These are phyloP conservation scores for Lupinus albus DNA, from an alignment of 306 rosid species.

Conservation along the genomic window DNA sequence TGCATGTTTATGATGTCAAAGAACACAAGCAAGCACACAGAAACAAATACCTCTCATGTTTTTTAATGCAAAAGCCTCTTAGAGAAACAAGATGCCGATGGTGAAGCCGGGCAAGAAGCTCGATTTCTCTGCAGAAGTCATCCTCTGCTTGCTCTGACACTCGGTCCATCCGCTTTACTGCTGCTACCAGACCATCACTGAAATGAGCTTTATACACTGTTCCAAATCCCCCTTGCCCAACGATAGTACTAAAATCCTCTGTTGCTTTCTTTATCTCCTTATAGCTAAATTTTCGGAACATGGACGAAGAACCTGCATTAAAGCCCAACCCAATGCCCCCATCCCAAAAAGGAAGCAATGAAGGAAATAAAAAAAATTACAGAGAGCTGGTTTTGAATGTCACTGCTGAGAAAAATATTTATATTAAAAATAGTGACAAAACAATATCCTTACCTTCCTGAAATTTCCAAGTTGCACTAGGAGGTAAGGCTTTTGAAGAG, in stretches of 20 bases:
- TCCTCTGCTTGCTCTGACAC: conserved; percentile 85
- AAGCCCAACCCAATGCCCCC: conserved; percentile 16
- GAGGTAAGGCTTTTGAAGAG: conserved; percentile 52
- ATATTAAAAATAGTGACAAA: background rate
- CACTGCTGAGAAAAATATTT: conserved; percentile 35
- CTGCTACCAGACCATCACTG: conserved; percentile 71
- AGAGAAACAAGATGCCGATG: conserved; percentile 96
- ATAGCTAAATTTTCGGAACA: conserved; percentile 78
- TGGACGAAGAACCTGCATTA: conserved; percentile 72
- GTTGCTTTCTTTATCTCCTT: conserved; percentile 96
- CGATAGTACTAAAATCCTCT: conserved; percentile 63
- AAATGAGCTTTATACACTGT: conserved; percentile 87
- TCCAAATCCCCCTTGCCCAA: conserved; percentile 98
- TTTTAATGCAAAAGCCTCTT: conserved; percentile 77
- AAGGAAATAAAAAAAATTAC: conserved; percentile 10
- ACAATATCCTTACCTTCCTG: conserved; percentile 67
- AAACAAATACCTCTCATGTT: conserved; percentile 72
- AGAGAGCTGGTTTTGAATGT: conserved; percentile 16
- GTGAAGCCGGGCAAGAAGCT: conserved; percentile 91
- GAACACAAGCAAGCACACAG: conserved; percentile 35
- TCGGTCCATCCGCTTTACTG: conserved; percentile 86
- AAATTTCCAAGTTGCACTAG: conserved; percentile 64
- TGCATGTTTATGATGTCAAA: conserved; percentile 33
- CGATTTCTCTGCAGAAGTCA: conserved; percentile 89
- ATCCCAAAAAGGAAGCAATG: conserved; percentile 31